phyloP scores from a whole-genome alignment of 179 eudicot species.

The Monotropa hypopitys region DNA sequence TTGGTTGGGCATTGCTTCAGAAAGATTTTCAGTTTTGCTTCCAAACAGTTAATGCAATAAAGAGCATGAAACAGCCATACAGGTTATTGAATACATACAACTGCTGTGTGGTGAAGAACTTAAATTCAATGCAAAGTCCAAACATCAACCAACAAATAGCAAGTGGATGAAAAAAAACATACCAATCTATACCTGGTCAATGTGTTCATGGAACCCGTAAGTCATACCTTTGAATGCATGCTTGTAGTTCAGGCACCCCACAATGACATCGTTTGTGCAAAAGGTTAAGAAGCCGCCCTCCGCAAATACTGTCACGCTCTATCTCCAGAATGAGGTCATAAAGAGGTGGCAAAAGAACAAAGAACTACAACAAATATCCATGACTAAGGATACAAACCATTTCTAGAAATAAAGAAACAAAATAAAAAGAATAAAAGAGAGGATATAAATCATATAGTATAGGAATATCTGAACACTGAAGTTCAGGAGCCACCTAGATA shows the following conservation, averaged over 20 bases:
- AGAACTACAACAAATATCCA: conserved; percentile 43
- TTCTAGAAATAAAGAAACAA: background rate
- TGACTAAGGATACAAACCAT: conserved; percentile 4
- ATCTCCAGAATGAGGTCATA: conserved; percentile 82
- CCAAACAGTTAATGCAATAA: background rate
- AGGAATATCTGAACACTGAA: background rate
- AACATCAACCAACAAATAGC: background rate
- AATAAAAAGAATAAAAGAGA: background rate
- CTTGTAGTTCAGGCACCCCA: conserved; percentile 95
- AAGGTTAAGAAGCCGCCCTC: conserved; percentile 84
- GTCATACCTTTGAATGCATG: conserved; percentile 73
- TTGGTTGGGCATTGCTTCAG: background rate
- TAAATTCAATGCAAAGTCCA: background rate
- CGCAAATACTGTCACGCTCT: conserved; percentile 64
- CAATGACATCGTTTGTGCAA: conserved; percentile 91
- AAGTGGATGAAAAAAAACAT: background rate
- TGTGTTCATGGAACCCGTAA: background rate
- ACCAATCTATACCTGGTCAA: background rate
- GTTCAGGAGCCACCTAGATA: background rate
- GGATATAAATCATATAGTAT: background rate
- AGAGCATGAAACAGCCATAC: background rate
- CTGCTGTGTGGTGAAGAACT: background rate
- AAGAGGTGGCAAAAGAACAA: conserved; percentile 85
- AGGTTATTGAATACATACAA: background rate
- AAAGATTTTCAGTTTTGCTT: background rate